Base-by-base conservation (phyloP, 2,329 filamentous ascomycete genomes). In the Cladophialophora immunda region DNA sequence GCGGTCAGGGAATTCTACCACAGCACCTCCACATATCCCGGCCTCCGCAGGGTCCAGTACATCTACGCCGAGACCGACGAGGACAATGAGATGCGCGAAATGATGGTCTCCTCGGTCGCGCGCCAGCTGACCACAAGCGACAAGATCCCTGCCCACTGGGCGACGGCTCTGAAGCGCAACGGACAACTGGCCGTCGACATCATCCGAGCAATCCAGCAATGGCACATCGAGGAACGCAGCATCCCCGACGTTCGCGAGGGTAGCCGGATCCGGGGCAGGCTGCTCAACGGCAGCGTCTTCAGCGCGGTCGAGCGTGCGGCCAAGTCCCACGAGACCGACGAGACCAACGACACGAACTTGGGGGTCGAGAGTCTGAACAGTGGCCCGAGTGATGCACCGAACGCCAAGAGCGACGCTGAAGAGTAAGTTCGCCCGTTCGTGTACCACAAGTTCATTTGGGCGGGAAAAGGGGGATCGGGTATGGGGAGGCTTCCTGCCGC, bases 141-240 rank as follows among this genome's bases (percentile, higher is more conserved):
- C 25, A 81, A 67, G 68, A 83, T 86, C 47, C 84, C 84, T 0
- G 70, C 75, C 38, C 83, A 86, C 71, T 86, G 84, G 84, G 84
- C 84, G 71, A 83, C 82, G 72, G 84, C 84, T 6, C 75, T 86
- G 58, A 77, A 81, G 73, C 83, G 83, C 76, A 85, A 86, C 69
- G 84, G 84, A 0, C 82, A 85, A 72, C 74, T 86, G 60, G 84
- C 84, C 1, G 84, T 86, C 50, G 84, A 86, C 70, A 81, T 86
- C 64, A 85, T 86, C 69, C 75, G 80, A 34, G 79, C 80, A 3
- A 84, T 86, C 70, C 84, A 86, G 77, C 82, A 83, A 69, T 86
- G 84, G 84, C 76, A 82, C 50, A 75, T 86, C 41, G 82, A 84
- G 53, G 79, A 81, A 64, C 77, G 81, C 27, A 74, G 75, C 19